Evolutionary conservation across 495 filamentous ascomycete species (phyloP).

Genomic region (Tuber umbilicatum): DNA sequence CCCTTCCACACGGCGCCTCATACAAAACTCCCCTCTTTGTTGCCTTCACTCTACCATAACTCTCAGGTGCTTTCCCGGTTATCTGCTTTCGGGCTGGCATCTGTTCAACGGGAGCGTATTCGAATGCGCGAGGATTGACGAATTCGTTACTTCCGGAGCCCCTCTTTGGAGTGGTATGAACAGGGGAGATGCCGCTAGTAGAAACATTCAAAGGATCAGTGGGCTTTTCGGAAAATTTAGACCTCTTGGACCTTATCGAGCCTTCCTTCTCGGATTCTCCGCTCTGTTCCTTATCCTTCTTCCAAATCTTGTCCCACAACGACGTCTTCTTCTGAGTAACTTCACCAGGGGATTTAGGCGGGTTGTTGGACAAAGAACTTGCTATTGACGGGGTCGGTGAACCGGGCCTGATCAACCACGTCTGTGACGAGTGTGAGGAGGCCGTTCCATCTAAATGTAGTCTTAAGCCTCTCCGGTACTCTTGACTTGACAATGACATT

Average conservation of each 20-base stretch:
- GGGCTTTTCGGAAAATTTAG: slow-evolving; percentile 20
- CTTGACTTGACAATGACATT: slow-evolving; percentile 20
- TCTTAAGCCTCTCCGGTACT: slow-evolving; percentile 33
- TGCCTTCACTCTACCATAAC: slow-evolving; percentile 43
- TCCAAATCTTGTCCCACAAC: slow-evolving; percentile 33
- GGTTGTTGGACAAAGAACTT: slow-evolving; percentile 39
- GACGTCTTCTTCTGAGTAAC: slow-evolving; percentile 24
- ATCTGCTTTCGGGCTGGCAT: slow-evolving; percentile 21
- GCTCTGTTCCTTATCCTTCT: slow-evolving; percentile 28
- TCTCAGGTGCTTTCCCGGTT: slow-evolving; percentile 44
- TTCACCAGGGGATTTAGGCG: slow-evolving; percentile 39
- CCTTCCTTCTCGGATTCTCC: slow-evolving; percentile 24
- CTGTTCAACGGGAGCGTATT: slow-evolving; percentile 33
- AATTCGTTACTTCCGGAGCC: slow-evolving; percentile 30
- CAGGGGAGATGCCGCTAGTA: slow-evolving; percentile 29
- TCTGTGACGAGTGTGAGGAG: slow-evolving; percentile 40
- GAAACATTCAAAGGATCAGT: slow-evolving; percentile 24
- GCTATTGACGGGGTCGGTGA: slow-evolving; percentile 42
- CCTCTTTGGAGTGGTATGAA: slow-evolving; percentile 33
- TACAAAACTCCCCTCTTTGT: slow-evolving; percentile 19
- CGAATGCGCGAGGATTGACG: slow-evolving; percentile 31
- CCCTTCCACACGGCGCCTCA: slow-evolving; percentile 20
- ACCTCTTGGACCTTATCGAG: slow-evolving; percentile 13
- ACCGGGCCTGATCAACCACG: slow-evolving; percentile 34
- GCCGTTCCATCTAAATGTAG: slow-evolving; percentile 39